A percentile compares a stretch with the other conserved stretches of the same genome.
These are phyloP conservation scores for Fusarium sp. DNA, from an alignment of 2,329 filamentous ascomycete species.

Conservation along the genomic window DNA sequence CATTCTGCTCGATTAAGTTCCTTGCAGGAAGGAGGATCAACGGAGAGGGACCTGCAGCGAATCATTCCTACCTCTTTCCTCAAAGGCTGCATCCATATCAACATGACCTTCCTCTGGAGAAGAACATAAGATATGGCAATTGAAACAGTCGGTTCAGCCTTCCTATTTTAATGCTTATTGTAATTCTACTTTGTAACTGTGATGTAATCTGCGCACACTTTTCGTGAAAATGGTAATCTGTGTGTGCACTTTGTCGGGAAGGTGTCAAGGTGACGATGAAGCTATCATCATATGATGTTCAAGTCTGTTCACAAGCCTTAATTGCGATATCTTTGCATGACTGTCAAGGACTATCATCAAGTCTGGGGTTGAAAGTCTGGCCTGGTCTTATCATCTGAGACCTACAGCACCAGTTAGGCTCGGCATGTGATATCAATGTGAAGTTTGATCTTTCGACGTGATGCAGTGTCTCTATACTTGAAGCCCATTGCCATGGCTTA, in stretches of 20 bases:
- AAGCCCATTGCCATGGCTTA: accelerated
- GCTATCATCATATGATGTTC: not conserved
- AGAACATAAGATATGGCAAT: not conserved
- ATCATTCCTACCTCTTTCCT: not conserved
- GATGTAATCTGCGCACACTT: not conserved
- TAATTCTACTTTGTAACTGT: not conserved
- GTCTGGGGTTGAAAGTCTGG: not conserved
- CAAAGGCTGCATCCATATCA: not conserved
- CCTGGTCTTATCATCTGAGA: not conserved
- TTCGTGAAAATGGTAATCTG: not conserved
- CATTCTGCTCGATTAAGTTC: not conserved
- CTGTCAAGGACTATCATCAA: not conserved
- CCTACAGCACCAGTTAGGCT: not conserved
- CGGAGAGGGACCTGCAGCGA: not conserved
- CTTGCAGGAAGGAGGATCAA: not conserved
- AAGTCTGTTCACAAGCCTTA: not conserved
- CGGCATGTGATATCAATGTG: not conserved
- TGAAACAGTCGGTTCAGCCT: not conserved
- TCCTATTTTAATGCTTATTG: not conserved
- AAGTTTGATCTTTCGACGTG: not conserved
- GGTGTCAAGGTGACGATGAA: not conserved
- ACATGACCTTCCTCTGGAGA: not conserved
- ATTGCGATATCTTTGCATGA: not conserved
- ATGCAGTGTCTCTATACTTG: too few species aligned
- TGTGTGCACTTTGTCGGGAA: not conserved